A percentile compares a stretch with the other conserved stretches of the same genome.
Evolutionary conservation across 108 stramenopile species (phyloP).

Genomic region (Cyclotella cryptica): DNA sequence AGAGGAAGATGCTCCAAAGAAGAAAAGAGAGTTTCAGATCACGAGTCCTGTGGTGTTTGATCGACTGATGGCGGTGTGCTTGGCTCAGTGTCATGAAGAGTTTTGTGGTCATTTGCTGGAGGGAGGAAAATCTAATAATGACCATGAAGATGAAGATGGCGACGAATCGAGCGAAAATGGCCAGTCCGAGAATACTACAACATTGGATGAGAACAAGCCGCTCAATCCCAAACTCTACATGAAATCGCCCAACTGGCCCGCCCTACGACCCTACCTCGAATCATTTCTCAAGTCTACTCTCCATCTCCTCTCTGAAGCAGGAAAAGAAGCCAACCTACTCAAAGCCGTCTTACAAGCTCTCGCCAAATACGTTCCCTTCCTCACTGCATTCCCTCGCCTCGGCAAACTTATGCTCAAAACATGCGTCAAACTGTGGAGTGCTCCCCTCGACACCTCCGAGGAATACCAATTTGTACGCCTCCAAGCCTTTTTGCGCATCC

Average conservation of each 20-base stretch:
- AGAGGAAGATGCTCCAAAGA: slow-evolving; percentile 14
- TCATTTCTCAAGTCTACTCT: slow-evolving; percentile 78
- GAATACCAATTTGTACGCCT: slow-evolving; percentile 88
- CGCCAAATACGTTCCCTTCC: slow-evolving; percentile 79
- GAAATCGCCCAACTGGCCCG: slow-evolving; percentile 63
- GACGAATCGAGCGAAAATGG: slow-evolving; percentile 46
- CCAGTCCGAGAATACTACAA: slow-evolving; percentile 17
- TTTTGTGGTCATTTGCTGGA: slow-evolving; percentile 78
- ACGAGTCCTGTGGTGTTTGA: slow-evolving; percentile 79
- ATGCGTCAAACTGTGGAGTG: slow-evolving; percentile 81
- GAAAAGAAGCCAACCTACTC: slow-evolving; percentile 82
- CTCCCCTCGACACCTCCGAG: slow-evolving; percentile 77
- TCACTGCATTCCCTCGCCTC: slow-evolving; percentile 85
- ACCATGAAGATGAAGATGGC: slow-evolving; percentile 43
- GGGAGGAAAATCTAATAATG: slow-evolving; percentile 28
- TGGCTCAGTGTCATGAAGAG: slow-evolving; percentile 75
- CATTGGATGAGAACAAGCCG: slow-evolving; percentile 73
- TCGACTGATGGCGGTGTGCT: slow-evolving; percentile 74
- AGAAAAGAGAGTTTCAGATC: slow-evolving; percentile 65
- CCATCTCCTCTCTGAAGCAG: slow-evolving; percentile 77
- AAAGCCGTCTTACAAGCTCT: slow-evolving; percentile 76
- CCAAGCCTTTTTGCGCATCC: slow-evolving; percentile 91
- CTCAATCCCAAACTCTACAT: slow-evolving; percentile 72
- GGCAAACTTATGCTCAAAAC: slow-evolving; percentile 77
- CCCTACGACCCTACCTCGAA: slow-evolving; percentile 62